Percentiles rank a stretch among this genome's conserved stretches.
phyloP scores from a whole-genome alignment of 805 yeast genomes.

The Kodamaea nitidulidarum region DNA sequence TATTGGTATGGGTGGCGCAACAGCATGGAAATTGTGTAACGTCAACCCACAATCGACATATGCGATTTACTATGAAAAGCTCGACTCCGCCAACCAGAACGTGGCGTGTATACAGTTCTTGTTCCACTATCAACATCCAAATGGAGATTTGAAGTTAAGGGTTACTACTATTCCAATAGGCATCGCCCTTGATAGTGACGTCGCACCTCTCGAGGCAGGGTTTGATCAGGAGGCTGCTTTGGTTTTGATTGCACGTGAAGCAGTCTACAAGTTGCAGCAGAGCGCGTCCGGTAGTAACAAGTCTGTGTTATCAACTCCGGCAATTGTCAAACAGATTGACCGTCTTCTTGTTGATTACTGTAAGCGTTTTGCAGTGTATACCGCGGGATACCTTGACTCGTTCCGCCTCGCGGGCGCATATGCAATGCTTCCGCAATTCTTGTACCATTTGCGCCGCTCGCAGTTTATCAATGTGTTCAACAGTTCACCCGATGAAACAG shows the following conservation, averaged over 20 bases:
- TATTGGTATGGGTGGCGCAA: slow-evolving; percentile 50
- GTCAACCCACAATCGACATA: slow-evolving; percentile 56
- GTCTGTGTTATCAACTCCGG: slow-evolving; percentile 19
- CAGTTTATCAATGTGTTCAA: slow-evolving; percentile 63
- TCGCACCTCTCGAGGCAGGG: slow-evolving; percentile 39
- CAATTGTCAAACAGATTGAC: slow-evolving; percentile 49
- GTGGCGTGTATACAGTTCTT: slow-evolving; percentile 49
- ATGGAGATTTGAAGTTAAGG: slow-evolving; percentile 52
- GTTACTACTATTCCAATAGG: slow-evolving; percentile 56
- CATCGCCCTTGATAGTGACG: slow-evolving; percentile 38
- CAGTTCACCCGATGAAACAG: slow-evolving; percentile 70
- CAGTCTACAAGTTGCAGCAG: slow-evolving; percentile 39
- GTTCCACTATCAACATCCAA: slow-evolving; percentile 59
- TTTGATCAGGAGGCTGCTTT: slow-evolving; percentile 72
- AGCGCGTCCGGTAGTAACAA: slow-evolving; percentile 13
- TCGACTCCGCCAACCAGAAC: slow-evolving; percentile 26
- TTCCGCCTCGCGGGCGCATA: slow-evolving; percentile 48
- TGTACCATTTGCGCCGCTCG: slow-evolving; percentile 64
- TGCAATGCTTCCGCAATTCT: slow-evolving; percentile 60
- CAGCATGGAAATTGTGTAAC: slow-evolving; percentile 57
- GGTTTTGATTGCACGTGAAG: slow-evolving; percentile 54
- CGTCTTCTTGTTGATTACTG: slow-evolving; percentile 45
- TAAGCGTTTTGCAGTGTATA: slow-evolving; percentile 45
- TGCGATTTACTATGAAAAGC: slow-evolving; percentile 53
- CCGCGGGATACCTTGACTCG: slow-evolving; percentile 43